Conservation (phyloP, 345 rosid genomes). For the Lepidium aucheri region DNA sequence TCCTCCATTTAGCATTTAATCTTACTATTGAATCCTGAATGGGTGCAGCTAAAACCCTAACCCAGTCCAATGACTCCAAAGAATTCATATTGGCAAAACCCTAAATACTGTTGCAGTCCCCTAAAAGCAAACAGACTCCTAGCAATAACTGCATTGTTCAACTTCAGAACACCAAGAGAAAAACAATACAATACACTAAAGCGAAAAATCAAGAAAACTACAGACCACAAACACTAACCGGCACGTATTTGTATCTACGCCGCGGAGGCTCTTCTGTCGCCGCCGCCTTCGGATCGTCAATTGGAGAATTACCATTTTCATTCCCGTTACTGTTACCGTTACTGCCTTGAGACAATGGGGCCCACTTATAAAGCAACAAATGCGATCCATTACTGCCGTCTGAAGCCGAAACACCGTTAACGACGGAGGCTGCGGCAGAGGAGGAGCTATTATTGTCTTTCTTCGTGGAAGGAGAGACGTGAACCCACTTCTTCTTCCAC, state of each 20-base stretch:
- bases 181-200: background rate
- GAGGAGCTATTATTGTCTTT: slow-evolving; percentile 22
- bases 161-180: background rate
- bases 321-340: slow-evolving; percentile 20
- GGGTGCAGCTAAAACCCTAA: slow-evolving; percentile 9
- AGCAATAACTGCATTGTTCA: background rate
- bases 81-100: background rate
- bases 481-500: slow-evolving; percentile 99
- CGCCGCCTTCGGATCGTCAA: slow-evolving; percentile 21
- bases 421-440: slow-evolving; percentile 6
- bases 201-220: background rate
- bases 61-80: background rate
- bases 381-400: slow-evolving; percentile 61
- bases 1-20: background rate
- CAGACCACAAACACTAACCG: slow-evolving; percentile 38
- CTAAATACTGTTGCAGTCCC: slow-evolving; percentile 8
- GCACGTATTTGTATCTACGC: slow-evolving; percentile 83
- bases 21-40: background rate
- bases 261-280: slow-evolving; percentile 55
- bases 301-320: slow-evolving; percentile 21
- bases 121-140: background rate
- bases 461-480: slow-evolving; percentile 45
- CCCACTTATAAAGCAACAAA: slow-evolving; percentile 80
- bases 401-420: slow-evolving; percentile 29
- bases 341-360: slow-evolving; percentile 52